phyloP scores from a whole-genome alignment of 2,329 filamentous ascomycete species.

The Aspergillus flavus region DNA sequence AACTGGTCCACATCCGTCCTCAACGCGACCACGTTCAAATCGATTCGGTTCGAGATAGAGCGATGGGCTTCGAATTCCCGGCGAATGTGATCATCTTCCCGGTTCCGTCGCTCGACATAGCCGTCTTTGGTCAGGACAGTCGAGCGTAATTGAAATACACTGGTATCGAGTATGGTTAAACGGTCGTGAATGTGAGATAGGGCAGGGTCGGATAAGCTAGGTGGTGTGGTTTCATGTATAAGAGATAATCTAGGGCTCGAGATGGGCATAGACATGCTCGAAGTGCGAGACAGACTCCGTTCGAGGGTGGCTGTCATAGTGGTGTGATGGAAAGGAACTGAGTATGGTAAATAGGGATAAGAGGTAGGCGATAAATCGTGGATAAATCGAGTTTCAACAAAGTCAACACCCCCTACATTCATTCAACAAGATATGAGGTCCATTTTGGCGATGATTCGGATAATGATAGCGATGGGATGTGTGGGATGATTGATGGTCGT shows the following conservation, averaged over 20 bases:
- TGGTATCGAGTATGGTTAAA: slow-evolving; percentile 41
- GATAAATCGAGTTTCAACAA: slow-evolving; percentile 7
- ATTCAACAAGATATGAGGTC: slow-evolving; percentile 6
- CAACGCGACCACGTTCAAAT: slow-evolving; percentile 37
- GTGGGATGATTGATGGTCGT: slow-evolving; percentile 3
- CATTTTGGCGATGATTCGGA: slow-evolving; percentile 19
- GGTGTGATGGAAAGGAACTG: slow-evolving; percentile 11
- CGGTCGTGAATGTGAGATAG: slow-evolving; percentile 42
- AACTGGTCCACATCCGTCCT: slow-evolving; percentile 41
- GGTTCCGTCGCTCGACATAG: slow-evolving; percentile 43
- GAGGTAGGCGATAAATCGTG: background rate
- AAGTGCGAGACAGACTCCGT: slow-evolving; percentile 41
- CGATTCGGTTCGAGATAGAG: slow-evolving; percentile 38
- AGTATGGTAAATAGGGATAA: slow-evolving; percentile 3
- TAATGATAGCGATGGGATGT: slow-evolving; percentile 9
- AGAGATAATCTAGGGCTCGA: slow-evolving; percentile 40
- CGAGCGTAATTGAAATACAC: slow-evolving; percentile 40
- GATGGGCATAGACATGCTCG: slow-evolving; percentile 40
- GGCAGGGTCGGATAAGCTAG: slow-evolving; percentile 36
- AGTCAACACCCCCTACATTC: background rate
- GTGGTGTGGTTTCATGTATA: slow-evolving; percentile 38
- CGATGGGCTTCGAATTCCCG: slow-evolving; percentile 42
- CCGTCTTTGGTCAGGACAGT: slow-evolving; percentile 42
- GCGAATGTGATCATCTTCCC: slow-evolving; percentile 42
- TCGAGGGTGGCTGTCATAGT: slow-evolving; percentile 40